Conservation (phyloP, 495 filamentous ascomycete species). For the Hypoxylon lenormandii region DNA sequence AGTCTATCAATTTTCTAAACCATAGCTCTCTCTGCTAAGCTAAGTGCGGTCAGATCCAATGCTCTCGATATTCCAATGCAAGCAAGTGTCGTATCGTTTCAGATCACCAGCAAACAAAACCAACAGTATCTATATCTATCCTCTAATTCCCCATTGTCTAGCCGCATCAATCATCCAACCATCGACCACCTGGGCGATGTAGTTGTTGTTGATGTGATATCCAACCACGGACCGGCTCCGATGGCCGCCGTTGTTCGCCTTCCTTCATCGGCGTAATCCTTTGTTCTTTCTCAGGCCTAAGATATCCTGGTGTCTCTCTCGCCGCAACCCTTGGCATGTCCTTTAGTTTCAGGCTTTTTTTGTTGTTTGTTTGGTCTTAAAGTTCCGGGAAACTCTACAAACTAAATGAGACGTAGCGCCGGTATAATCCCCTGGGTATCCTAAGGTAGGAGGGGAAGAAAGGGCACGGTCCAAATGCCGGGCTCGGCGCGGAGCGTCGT, state of each 20-base stretch:
- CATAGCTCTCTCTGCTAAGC: slow-evolving; percentile 25
- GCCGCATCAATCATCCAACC: not conserved
- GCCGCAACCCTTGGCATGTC: slow-evolving; percentile 35
- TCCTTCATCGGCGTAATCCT: slow-evolving; percentile 12
- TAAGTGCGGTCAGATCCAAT: slow-evolving; percentile 14
- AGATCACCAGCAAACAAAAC: slow-evolving; percentile 15
- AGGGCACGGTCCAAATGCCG: slow-evolving; percentile 36
- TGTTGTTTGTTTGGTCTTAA: not conserved
- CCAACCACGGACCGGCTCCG: slow-evolving; percentile 17
- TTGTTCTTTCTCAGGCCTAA: slow-evolving; percentile 31
- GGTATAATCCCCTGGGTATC: slow-evolving; percentile 16
- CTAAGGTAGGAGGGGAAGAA: too few relatives aligned
- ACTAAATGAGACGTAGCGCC: slow-evolving; percentile 42
- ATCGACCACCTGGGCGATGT: slow-evolving; percentile 21
- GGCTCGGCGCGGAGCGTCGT: slow-evolving; percentile 42
- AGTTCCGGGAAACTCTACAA: slow-evolving; percentile 38
- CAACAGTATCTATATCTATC: slow-evolving; percentile 6
- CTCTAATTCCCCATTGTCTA: slow-evolving; percentile 20
- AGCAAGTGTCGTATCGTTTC: slow-evolving; percentile 18
- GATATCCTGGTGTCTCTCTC: slow-evolving; percentile 33
- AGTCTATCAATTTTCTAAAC: slow-evolving; percentile 23
- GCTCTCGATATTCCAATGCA: slow-evolving; percentile 13
- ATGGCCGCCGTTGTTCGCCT: slow-evolving; percentile 11
- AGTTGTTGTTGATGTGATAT: slow-evolving; percentile 4
- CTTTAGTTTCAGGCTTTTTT: slow-evolving; percentile 26